Conservation (phyloP, 345 rosid species). For the Bretschneidera sinensis region DNA sequence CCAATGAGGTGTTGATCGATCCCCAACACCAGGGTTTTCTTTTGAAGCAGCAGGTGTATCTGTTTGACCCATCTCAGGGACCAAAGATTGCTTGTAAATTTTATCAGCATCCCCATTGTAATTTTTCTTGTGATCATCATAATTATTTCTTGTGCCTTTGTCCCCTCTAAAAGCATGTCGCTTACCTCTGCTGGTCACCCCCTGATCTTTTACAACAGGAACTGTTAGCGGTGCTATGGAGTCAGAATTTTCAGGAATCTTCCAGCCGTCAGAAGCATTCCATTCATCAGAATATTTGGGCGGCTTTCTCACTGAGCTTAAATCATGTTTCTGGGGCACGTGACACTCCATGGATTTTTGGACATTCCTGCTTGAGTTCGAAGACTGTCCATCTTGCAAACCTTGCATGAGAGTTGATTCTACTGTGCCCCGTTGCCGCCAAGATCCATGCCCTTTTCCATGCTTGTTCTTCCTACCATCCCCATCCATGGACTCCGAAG, state of each 20-base stretch:
- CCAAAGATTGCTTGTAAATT: conserved; percentile 29
- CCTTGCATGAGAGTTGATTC: conserved; percentile 34
- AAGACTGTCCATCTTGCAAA: conserved; percentile 29
- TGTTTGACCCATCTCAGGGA: conserved; percentile 39
- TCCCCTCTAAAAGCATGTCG: conserved; percentile 48
- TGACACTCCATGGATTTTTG: conserved; percentile 42
- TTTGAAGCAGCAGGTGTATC: conserved; percentile 40
- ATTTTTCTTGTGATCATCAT: conserved; percentile 51
- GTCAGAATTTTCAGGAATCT: conserved; percentile 42
- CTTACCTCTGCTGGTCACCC: conserved; percentile 43
- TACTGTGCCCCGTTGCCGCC: conserved; percentile 59
- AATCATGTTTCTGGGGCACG: conserved; percentile 33
- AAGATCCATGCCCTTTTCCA: conserved; percentile 59
- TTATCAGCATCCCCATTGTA: conserved; percentile 38
- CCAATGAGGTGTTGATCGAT: conserved; percentile 58
- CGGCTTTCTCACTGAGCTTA: conserved; percentile 38
- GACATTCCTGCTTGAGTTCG: conserved; percentile 31
- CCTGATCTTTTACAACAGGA: conserved; percentile 50
- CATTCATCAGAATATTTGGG: conserved; percentile 39
- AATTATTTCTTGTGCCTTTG: conserved; percentile 38
- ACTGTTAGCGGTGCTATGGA: conserved; percentile 21
- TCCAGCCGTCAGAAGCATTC: conserved; percentile 52
- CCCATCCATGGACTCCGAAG: conserved; percentile 41
- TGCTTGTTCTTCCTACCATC: conserved; percentile 54
- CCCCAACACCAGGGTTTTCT: conserved; percentile 55